phyloP scores from a whole-genome alignment of 805 yeast species.

The Babjeviella inositovora region DNA sequence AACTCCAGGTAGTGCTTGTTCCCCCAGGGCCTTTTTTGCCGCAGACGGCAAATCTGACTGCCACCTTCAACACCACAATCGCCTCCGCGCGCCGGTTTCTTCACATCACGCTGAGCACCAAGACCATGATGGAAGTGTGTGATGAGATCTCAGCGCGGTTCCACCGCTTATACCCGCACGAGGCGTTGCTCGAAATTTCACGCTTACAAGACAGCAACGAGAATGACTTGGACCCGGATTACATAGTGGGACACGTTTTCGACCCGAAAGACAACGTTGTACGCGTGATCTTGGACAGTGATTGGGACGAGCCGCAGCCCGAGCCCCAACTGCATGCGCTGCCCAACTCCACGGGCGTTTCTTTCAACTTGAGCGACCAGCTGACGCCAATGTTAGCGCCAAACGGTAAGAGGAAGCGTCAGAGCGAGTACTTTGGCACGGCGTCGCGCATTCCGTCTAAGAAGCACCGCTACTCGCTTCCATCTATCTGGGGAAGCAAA shows the following conservation, averaged over 20 bases:
- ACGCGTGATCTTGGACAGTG: constrained; percentile 23
- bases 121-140: constrained; percentile 29
- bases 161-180: constrained; percentile 48
- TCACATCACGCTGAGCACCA: constrained; percentile 36
- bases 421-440: constrained; percentile 3
- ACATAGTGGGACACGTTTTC: constrained; percentile 47
- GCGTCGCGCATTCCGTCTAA: constrained; percentile 1
- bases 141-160: constrained; percentile 40
- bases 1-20: constrained; percentile 24
- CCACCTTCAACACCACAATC: constrained; percentile 7
- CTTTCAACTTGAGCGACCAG: constrained; percentile 4
- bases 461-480: too few relatives aligned
- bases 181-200: constrained; percentile 34
- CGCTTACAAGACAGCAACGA: constrained; percentile 49
- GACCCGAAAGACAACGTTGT: constrained; percentile 27
- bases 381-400: constrained; percentile 3
- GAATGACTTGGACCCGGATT: constrained; percentile 75
- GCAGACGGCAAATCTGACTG: constrained; percentile 6
- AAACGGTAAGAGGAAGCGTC: constrained; percentile 2
- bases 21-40: constrained; percentile 15
- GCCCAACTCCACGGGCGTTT: constrained; percentile 6
- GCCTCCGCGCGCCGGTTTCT: constrained; percentile 21
- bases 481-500: too few relatives aligned
- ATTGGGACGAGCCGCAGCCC: constrained; percentile 11
- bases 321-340: constrained; percentile 7